Percentiles rank a stretch among this genome's conserved stretches.
Evolutionary conservation across 1,284 basidiomycete species (phyloP).

Genomic region (Ceratobasidium sp.): DNA sequence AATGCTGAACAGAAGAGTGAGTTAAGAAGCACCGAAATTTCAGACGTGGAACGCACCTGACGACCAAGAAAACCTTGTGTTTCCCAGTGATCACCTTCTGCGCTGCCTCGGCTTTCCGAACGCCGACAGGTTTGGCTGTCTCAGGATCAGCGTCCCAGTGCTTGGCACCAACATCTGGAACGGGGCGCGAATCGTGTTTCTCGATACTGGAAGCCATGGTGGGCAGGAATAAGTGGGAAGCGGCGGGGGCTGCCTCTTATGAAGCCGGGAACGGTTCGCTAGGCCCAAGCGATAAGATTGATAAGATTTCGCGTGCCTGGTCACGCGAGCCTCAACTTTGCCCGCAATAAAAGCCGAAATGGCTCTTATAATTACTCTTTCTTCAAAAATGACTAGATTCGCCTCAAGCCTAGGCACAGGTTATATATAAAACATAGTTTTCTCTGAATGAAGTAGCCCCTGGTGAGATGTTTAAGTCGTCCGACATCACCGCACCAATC

Average conservation of each 20-base stretch:
- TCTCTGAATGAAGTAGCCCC: background rate
- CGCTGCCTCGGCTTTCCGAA: slow-evolving; percentile 33
- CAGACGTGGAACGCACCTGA: slow-evolving; percentile 8
- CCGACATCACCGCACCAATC: slow-evolving; percentile 18
- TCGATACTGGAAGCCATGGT: slow-evolving; percentile 26
- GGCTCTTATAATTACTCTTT: background rate
- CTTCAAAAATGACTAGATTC: background rate
- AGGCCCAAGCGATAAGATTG: slow-evolving; percentile 24
- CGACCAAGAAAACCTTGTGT: slow-evolving; percentile 23
- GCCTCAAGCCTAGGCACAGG: background rate
- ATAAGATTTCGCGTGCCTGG: slow-evolving; percentile 29
- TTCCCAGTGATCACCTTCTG: slow-evolving; percentile 38
- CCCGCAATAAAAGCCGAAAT: background rate
- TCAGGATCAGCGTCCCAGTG: slow-evolving; percentile 23
- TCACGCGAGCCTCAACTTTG: background rate
- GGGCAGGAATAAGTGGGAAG: background rate
- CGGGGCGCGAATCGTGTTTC: slow-evolving; percentile 15
- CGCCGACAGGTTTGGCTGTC: slow-evolving; percentile 20
- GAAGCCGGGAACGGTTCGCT: slow-evolving; percentile 6
- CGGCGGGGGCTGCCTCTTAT: background rate
- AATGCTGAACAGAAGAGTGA: slow-evolving; percentile 60
- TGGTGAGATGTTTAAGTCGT: background rate
- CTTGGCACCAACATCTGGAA: background rate
- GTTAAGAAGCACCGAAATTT: background rate
- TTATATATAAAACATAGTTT: background rate